phyloP scores from a whole-genome alignment of 768 basidiomycete species.

The Boletus reticuloceps region DNA sequence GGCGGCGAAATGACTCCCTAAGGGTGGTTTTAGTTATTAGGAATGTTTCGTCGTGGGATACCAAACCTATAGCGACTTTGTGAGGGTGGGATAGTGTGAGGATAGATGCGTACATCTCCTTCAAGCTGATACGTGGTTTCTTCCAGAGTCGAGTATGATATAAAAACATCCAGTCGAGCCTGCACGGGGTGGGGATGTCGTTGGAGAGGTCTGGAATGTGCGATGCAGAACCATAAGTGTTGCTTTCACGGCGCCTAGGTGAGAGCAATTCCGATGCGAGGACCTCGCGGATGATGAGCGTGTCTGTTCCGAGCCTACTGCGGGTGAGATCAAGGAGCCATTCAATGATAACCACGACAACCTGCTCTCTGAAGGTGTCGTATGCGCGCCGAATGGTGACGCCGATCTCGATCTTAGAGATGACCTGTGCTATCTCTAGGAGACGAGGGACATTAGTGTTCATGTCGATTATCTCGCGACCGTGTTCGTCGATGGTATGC shows the following conservation, averaged over 20 bases:
- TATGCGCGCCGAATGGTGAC: slow-evolving; percentile 85
- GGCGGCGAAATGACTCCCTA: slow-evolving; percentile 80
- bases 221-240: slow-evolving; percentile 39
- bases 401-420: slow-evolving; percentile 87
- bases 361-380: slow-evolving; percentile 87
- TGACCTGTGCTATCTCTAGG: slow-evolving; percentile 74
- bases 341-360: slow-evolving; percentile 79
- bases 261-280: slow-evolving; percentile 68
- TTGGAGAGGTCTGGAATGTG: slow-evolving; percentile 37
- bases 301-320: slow-evolving; percentile 65
- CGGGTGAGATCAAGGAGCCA: slow-evolving; percentile 82
- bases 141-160: slow-evolving; percentile 89
- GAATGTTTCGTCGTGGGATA: slow-evolving; percentile 7
- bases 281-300: slow-evolving; percentile 65
- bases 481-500: slow-evolving; percentile 68
- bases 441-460: slow-evolving; percentile 50
- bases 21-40: slow-evolving; percentile 1
- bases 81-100: slow-evolving; percentile 69
- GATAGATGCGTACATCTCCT: slow-evolving; percentile 78
- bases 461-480: slow-evolving; percentile 83
- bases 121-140: slow-evolving; percentile 72
- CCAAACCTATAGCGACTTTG: slow-evolving; percentile 71
- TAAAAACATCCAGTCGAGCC: slow-evolving; percentile 73
- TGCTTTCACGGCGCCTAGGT: slow-evolving; percentile 53
- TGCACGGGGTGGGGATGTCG: slow-evolving; percentile 48